These are phyloP conservation scores for Coniochaeta sp. DNA, from an alignment of 2,329 filamentous ascomycete species.

Conservation along the genomic window DNA sequence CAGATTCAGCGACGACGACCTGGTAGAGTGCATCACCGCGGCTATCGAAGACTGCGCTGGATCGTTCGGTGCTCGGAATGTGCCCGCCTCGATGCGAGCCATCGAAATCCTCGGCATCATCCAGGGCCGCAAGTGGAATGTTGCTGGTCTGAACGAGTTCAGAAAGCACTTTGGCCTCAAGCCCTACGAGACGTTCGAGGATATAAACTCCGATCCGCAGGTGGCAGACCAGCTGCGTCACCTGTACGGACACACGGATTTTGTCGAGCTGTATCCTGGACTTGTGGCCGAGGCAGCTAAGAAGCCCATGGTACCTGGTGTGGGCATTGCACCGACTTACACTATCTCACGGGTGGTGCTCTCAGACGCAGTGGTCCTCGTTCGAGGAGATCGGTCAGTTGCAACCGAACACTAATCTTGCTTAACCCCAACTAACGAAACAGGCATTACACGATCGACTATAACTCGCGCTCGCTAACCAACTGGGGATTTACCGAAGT, in stretches of 20 bases:
- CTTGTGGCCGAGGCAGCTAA: conserved; percentile 71
- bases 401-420: background rate
- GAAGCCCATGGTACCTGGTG: conserved; percentile 63
- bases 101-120: conserved; percentile 77
- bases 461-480: conserved; percentile 64
- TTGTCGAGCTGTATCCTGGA: conserved; percentile 74
- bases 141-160: conserved; percentile 78
- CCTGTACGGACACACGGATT: conserved; percentile 71
- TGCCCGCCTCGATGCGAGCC: conserved; percentile 64
- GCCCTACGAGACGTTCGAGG: conserved; percentile 69
- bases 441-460: conserved; percentile 67
- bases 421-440: background rate
- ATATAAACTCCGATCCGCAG: conserved; percentile 71
- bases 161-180: conserved; percentile 73
- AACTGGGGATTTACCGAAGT: conserved; percentile 79
- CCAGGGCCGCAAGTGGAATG: conserved; percentile 68
- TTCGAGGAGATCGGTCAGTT: conserved; percentile 57
- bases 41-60: conserved; percentile 72
- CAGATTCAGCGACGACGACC: conserved; percentile 65
- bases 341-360: conserved; percentile 71
- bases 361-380: conserved; percentile 71
- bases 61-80: conserved; percentile 66
- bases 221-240: conserved; percentile 58
- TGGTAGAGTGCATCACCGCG: conserved; percentile 60
- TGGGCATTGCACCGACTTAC: conserved; percentile 68